Conservation (phyloP, 345 rosid genomes). For the Moricandia arvensis region DNA sequence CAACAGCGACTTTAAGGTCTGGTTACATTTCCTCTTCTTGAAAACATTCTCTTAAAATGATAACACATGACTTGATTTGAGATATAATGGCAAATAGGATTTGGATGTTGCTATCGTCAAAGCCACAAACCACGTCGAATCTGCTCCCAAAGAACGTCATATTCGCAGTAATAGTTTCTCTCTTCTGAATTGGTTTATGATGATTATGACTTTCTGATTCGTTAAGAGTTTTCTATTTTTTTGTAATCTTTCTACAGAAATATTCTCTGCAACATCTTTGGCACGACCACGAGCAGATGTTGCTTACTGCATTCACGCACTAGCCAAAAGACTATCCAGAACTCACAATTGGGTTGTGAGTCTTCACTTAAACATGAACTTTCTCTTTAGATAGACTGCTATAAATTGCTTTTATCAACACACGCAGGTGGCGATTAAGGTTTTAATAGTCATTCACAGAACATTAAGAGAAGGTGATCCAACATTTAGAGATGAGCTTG, state of each 20-base stretch:
- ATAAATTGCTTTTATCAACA: slow-evolving; percentile 1
- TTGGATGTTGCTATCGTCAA: slow-evolving; percentile 92
- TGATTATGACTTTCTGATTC: slow-evolving; percentile 3
- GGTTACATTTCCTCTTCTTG: not conserved
- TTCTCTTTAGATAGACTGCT: not conserved
- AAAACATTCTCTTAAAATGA: not conserved
- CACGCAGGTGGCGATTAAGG: slow-evolving; percentile 83
- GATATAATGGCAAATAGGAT: slow-evolving; percentile 50
- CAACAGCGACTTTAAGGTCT: slow-evolving; percentile 93
- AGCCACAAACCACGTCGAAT: slow-evolving; percentile 94
- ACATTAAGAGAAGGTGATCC: slow-evolving; percentile 98
- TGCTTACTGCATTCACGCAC: slow-evolving; percentile 93
- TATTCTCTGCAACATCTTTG: slow-evolving; percentile 80
- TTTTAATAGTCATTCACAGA: slow-evolving; percentile 86
- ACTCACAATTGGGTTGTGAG: slow-evolving; percentile 94
- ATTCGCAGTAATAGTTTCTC: slow-evolving; percentile 57
- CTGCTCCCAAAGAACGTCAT: slow-evolving; percentile 84
- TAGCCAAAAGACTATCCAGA: slow-evolving; percentile 78
- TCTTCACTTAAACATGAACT: not conserved
- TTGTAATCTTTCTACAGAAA: slow-evolving; percentile 48
- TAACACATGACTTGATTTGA: not conserved
- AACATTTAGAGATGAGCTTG: slow-evolving; percentile 90
- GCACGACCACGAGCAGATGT: slow-evolving; percentile 95
- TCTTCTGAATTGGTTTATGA: not conserved
- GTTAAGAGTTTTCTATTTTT: not conserved